Conservation (phyloP, 2,329 filamentous ascomycete genomes). For the Monosporascus sp. region DNA sequence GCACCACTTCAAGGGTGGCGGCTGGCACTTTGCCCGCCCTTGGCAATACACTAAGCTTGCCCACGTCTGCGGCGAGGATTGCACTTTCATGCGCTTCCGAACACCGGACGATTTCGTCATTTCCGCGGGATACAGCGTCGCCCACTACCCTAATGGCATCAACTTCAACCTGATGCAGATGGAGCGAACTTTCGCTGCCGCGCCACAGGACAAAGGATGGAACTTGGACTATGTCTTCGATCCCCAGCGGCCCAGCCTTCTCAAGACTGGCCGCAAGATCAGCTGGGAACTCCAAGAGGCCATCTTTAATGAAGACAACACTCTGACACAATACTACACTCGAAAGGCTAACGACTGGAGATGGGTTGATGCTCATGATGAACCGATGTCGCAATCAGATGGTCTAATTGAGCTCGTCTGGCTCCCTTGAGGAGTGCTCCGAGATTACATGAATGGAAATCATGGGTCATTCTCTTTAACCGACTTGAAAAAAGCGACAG, state of each 20-base stretch:
- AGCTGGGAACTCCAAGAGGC: conserved; percentile 51
- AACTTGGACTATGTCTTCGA: conserved; percentile 47
- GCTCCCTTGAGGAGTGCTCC: conserved; percentile 30
- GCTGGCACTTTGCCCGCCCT: conserved; percentile 50
- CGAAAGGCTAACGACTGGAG: conserved; percentile 46
- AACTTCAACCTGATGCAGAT: conserved; percentile 44
- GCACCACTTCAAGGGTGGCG: conserved; percentile 59
- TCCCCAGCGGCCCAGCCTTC: conserved; percentile 40
- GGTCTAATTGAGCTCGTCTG: conserved; percentile 53
- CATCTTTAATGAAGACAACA: conserved; percentile 40
- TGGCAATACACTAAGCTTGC: conserved; percentile 52
- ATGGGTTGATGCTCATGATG: conserved; percentile 42
- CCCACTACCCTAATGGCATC: conserved; percentile 48
- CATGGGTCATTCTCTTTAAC: conserved; percentile 12
- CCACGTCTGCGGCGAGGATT: conserved; percentile 55
- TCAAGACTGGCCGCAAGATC: conserved; percentile 45
- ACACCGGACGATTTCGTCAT: conserved; percentile 49
- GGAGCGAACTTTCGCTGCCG: conserved; percentile 48
- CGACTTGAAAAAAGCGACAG: conserved; percentile 7
- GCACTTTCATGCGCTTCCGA: conserved; percentile 53
- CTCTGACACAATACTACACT: conserved; percentile 48
- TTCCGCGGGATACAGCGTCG: conserved; percentile 55
- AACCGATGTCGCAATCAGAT: conserved; percentile 47
- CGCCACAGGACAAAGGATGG: conserved; percentile 42
- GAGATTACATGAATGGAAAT: conserved; percentile 10